Evolutionary conservation across 2,329 filamentous ascomycete species (phyloP), one percentile per base, ranked within the genome.

Genomic region (Fusarium euwallaceae): DNA sequence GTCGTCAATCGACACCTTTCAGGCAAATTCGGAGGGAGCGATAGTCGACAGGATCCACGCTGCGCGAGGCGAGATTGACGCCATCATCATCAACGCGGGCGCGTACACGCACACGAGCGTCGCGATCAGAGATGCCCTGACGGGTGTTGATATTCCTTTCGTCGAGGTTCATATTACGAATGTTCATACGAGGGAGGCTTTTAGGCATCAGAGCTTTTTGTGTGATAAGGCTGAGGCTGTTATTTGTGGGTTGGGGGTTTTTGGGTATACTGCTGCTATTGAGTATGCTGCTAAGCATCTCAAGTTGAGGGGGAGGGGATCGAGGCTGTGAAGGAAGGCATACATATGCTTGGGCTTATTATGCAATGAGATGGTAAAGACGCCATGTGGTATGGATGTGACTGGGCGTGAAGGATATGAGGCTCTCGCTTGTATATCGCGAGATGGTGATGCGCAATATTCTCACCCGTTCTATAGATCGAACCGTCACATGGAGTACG

Each of bases 161-260:
- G 86, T 95, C 56, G 94, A 96, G 83, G 82, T 95, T n/a, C 93
- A 95, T 80, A 88, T 95, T 37, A 91, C 87, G 65, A 95, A 95
- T 81, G 89, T 95, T 2, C 93, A 95, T 81, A 88, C 90, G 34
- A 83, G 94, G 10, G 94, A 95, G 83, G 78, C 86, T 1, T 95
- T 90, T 78, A 86, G 93, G 63, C 88, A 91, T 74, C 90, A 92
- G 73, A 94, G 92, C 73, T 95, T 92, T 78, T 84, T 95, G 73
- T 91, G 89, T 75, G 93, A 95, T 80, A 95, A 95, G 85, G 93
- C 93, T 0, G 88, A 89, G 29, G 93, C 91, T 0, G 91, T 95
- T 10, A 91, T 96, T 67, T 92, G 91, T 75, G 93, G 93, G 0
- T 75, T 95, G 80, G 91, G 91, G 0, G 86, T 86, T 17, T 91